Evolutionary conservation across 805 yeast species (phyloP).

Genomic region (Candida rishiriensis): DNA sequence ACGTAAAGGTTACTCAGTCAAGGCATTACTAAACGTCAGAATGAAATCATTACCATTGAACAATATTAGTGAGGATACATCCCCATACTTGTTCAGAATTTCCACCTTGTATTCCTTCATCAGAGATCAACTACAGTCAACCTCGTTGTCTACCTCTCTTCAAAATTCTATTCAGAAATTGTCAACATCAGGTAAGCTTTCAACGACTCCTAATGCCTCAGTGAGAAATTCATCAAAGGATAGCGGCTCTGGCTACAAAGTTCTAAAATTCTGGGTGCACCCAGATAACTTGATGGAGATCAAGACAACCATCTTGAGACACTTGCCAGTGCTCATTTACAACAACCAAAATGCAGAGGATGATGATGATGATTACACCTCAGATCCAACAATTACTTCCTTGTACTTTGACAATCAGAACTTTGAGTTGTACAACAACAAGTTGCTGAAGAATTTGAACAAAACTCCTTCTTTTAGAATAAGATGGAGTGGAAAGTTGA

Average conservation of each 20-base stretch:
- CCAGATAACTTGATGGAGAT: conserved; percentile 97
- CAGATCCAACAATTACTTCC: conserved; percentile 82
- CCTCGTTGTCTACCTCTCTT: conserved; percentile 31
- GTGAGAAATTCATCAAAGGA: conserved; percentile 13
- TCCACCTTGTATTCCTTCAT: conserved; percentile 77
- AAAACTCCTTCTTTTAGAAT: conserved; percentile 73
- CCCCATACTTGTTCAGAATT: conserved; percentile 80
- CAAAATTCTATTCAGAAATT: conserved; percentile 45
- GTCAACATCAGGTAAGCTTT: conserved; percentile 35
- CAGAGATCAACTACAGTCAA: conserved; percentile 59
- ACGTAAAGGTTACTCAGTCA: conserved; percentile 84
- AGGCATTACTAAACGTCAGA: conserved; percentile 83
- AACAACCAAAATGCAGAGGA: conserved; percentile 38
- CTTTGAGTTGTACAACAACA: conserved; percentile 83
- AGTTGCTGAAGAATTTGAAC: conserved; percentile 59
- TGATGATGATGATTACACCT: conserved; percentile 44
- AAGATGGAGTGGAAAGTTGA: conserved; percentile 85
- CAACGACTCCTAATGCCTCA: conserved; percentile 30
- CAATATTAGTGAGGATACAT: conserved; percentile 75
- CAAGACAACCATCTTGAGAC: conserved; percentile 90
- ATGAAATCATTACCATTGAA: conserved; percentile 86
- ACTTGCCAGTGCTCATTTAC: conserved; percentile 86
- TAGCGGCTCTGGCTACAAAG: conserved; percentile 36
- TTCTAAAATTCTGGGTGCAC: conserved; percentile 92
- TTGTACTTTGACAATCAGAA: conserved; percentile 81